Evolutionary conservation across 2,329 filamentous ascomycete genomes (phyloP), one percentile per base, ranked within the genome.

Genomic region (Stagonosporopsis tanaceti): DNA sequence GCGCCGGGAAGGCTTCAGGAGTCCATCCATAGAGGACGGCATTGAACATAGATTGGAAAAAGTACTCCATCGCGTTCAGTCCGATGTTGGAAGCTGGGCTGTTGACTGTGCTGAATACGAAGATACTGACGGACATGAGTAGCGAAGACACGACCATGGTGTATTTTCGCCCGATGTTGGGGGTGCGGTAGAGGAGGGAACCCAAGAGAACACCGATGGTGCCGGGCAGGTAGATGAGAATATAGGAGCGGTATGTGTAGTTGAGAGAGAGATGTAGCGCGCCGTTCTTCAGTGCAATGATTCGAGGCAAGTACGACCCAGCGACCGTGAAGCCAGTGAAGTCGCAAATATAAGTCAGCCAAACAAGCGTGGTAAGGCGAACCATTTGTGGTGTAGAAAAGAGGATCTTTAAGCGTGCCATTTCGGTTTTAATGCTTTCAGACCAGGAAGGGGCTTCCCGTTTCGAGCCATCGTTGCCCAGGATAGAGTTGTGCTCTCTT

Each of bases 171-270:
- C 79, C 79, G n/a, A 80, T 46, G n/a, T 60, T 57, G 1, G 79
- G 64, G 42, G 80, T 76, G 65, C 77, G 66, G 73, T 84, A 84
- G 72, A 81, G 77, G 1, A 74, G 62, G 0, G 80, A 76, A 1
- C 81, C 83, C 2, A 84, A 66, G 0, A 84, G 69, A 0, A 85
- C 83, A 22, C 81, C 83, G 0, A 84, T 56, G 8, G 83, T 80
- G 2, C 83, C 82, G 0, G 82, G 82, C 0, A 80, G 74, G 68
- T 85, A 85, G 2, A 84, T 85, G 64, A 82, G 82, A 32, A 85
- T 78, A 67, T 85, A 85, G 4, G 77, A 80, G 17, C 81, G 79
- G 61, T 85, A 85, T 0, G 82, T 85, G 64, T 78, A 66, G 48
- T 69, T 65, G 11, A 85, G 76, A 2, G 79, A 78, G 3, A 81